Evolutionary conservation across 1,284 basidiomycete genomes (phyloP), one percentile per base, ranked within the genome.

Genomic region (Entoloma clypeatum): DNA sequence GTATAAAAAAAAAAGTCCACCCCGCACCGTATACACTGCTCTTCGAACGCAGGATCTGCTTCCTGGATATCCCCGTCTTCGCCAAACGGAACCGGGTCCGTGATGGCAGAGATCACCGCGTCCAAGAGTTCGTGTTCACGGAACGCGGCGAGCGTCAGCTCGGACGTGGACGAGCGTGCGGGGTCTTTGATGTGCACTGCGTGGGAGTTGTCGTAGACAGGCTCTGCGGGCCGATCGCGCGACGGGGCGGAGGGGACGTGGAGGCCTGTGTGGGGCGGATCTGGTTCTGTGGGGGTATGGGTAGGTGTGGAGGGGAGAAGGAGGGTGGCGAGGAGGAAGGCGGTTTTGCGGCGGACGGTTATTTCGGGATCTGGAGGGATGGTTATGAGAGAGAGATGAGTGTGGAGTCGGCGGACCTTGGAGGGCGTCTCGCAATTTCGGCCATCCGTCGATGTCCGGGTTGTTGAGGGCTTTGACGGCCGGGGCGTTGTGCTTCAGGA

Each of bases 251-350:
- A 41, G 45, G 48, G 44, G 36, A 44, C 37, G 31, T 43, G 55
- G 49, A 32, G 38, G 18, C 36, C 31, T 38, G 36, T 23, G 49
- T 36, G 47, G 46, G 8, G 41, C 48, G 45, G 37, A 52, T 39
- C 54, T 38, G 46, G 33, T 40, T 52, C 39, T 34, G 48, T 30
- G 32, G 45, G 36, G n/a, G 48, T 27, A 24, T 57, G 30, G 13
- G 53, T 32, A n/a, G 59, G 42, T 1, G 52, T 50, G 16, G 59
- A 64, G 9, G 90, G 88, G 3, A 81, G 69, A 39, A 95, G 74
- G 34, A 97, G 77, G 0, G 82, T 74, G 51, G 80, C 83, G 39
- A 97, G 69, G 13, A 98, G 74, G 67, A 97, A 98, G 0, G 83
- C 79, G 1, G 81, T 73, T 65, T 97, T 98, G 41, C 92, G 74